Evolutionary conservation across 345 rosid genomes (phyloP).

Genomic region (Adansonia digitata): DNA sequence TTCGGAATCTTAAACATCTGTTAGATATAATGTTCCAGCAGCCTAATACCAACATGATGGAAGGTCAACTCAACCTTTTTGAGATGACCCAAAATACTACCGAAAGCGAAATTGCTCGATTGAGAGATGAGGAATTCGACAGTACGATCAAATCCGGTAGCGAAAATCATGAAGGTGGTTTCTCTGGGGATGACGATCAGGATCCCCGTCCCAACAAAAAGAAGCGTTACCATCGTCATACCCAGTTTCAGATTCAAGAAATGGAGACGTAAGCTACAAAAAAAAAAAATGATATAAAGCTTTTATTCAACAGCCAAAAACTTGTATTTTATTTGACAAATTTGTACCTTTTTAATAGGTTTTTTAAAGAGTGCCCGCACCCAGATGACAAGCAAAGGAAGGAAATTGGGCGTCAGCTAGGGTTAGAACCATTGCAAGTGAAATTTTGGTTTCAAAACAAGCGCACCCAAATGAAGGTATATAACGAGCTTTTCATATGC

Average conservation of each 20-base stretch:
- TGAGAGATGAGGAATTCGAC: conserved; percentile 62
- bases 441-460: conserved; percentile 99
- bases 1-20: conserved; percentile 48
- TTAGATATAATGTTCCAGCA: conserved; percentile 58
- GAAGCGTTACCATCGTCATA: conserved; percentile 94
- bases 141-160: conserved; percentile 75
- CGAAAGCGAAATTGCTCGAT: conserved; percentile 42
- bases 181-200: conserved; percentile 72
- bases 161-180: conserved; percentile 88
- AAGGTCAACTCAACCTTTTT: conserved; percentile 38
- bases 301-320: background rate
- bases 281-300: too few species aligned
- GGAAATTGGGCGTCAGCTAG: conserved; percentile 79
- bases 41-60: conserved; percentile 58
- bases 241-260: conserved; percentile 98
- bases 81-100: conserved; percentile 46
- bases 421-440: conserved; percentile 89
- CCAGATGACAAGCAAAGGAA: conserved; percentile 99
- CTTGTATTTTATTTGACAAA: too few species aligned
- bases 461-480: conserved; percentile 98
- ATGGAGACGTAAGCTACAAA: conserved; percentile 86
- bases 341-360: conserved; percentile 14
- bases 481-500: background rate
- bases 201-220: conserved; percentile 71
- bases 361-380: conserved; percentile 97